Conservation (phyloP, 352 stramenopile genomes). For the Globisporangium splendens region DNA sequence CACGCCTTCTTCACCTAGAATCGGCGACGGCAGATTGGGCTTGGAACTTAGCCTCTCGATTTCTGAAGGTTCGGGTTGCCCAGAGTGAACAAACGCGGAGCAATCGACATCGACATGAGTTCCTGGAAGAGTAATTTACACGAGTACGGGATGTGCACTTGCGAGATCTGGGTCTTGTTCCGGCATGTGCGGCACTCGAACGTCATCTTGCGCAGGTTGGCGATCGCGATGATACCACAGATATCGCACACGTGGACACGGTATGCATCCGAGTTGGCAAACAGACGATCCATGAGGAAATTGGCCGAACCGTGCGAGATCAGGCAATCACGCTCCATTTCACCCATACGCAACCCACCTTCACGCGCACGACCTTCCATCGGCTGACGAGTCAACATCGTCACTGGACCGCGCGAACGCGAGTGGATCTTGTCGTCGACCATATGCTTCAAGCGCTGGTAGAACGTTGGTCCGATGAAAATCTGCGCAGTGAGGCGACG, state of each 20-base stretch:
- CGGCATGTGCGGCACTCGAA: constrained; percentile 96
- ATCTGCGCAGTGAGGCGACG: constrained; percentile 94
- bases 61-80: constrained; percentile 75
- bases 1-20: background rate
- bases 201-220: constrained; percentile 98
- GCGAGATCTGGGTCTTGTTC: constrained; percentile 93
- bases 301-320: constrained; percentile 99
- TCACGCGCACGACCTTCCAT: constrained; percentile 98
- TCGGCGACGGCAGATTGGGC: background rate
- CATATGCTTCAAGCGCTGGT: constrained; percentile 99
- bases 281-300: constrained; percentile 99
- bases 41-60: constrained; percentile 19
- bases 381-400: constrained; percentile 98
- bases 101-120: constrained; percentile 99
- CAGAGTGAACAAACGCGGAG: constrained; percentile 95
- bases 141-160: constrained; percentile 99
- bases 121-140: constrained; percentile 99
- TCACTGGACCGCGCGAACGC: constrained; percentile 91
- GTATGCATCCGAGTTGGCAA: constrained; percentile 99
- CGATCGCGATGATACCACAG: constrained; percentile 99
- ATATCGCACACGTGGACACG: constrained; percentile 98
- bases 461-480: constrained; percentile 99
- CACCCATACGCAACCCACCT: constrained; percentile 99
- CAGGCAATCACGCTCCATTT: constrained; percentile 99
- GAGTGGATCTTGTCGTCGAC: constrained; percentile 99